Evolutionary conservation across 495 filamentous ascomycete genomes (phyloP).

Genomic region (Lentithecium fluviatile): DNA sequence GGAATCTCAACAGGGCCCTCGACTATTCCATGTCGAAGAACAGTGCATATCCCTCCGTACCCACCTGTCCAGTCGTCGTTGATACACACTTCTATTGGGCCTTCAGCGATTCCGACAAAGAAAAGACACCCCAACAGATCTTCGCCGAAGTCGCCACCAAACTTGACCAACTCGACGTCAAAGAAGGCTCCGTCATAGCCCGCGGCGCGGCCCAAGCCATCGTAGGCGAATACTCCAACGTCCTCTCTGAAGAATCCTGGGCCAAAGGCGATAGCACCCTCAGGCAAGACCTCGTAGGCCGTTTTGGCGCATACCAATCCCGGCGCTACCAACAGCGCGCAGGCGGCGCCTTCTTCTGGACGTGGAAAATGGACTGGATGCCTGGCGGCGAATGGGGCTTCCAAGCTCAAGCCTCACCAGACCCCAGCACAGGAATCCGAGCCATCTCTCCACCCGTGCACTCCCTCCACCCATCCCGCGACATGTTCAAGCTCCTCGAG

Average conservation of each 20-base stretch:
- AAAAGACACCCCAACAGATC: conserved; percentile 49
- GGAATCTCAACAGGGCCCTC: conserved; percentile 48
- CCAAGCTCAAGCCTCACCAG: conserved; percentile 44
- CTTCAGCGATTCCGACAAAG: conserved; percentile 49
- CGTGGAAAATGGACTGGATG: conserved; percentile 56
- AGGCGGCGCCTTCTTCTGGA: conserved; percentile 56
- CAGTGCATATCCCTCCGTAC: neutral
- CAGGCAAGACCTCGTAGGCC: conserved; percentile 40
- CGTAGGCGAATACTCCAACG: conserved; percentile 57
- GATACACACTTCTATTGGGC: conserved; percentile 59
- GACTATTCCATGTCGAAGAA: conserved; percentile 44
- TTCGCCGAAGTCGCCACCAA: conserved; percentile 44
- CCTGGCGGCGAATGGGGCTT: conserved; percentile 58
- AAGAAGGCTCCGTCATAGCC: conserved; percentile 46
- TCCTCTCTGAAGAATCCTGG: conserved; percentile 50
- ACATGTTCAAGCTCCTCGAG: conserved; percentile 36
- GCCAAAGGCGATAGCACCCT: conserved; percentile 35
- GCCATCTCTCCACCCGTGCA: conserved; percentile 45
- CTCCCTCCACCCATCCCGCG: conserved; percentile 40
- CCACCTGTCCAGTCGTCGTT: conserved; percentile 49
- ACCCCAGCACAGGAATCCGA: conserved; percentile 11
- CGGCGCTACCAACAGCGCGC: conserved; percentile 46
- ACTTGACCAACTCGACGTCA: conserved; percentile 44
- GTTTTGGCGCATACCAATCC: conserved; percentile 51
- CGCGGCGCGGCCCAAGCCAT: conserved; percentile 50